Conservation (phyloP, 768 basidiomycete species). For the Suillus plorans region DNA sequence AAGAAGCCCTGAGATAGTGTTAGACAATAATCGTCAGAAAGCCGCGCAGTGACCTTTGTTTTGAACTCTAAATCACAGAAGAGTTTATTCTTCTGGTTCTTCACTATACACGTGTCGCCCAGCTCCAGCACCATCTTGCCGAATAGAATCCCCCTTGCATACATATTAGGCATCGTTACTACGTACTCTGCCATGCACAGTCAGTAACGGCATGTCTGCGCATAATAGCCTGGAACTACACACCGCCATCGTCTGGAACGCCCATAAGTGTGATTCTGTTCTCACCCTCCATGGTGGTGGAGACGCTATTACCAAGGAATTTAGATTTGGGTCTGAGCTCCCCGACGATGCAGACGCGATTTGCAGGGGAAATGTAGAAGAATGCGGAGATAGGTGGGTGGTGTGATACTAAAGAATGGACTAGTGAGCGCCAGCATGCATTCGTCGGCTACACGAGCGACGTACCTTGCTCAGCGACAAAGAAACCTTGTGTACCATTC, state of each 20-base stretch:
- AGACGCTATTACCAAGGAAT: conserved; percentile 96
- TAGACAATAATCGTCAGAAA: neutral
- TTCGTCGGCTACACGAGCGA: conserved; percentile 2
- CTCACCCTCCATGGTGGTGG: conserved; percentile 95
- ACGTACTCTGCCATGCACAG: conserved; percentile 60
- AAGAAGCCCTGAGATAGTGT: conserved; percentile 76
- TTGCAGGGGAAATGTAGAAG: conserved; percentile 91
- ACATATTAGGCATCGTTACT: conserved; percentile 98
- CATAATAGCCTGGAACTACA: conserved; percentile 28
- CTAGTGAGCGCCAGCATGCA: conserved; percentile 6
- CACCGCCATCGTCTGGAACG: conserved; percentile 83
- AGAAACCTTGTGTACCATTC: conserved; percentile 91
- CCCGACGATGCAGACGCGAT: conserved; percentile 83
- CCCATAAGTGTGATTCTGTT: conserved; percentile 84
- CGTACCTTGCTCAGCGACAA: conserved; percentile 92
- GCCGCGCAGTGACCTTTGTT: conserved; percentile 66
- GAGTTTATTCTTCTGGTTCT: conserved; percentile 75
- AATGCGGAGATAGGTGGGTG: conserved; percentile 96
- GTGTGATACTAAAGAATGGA: conserved; percentile 71
- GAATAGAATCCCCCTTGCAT: conserved; percentile 82
- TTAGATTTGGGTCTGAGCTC: conserved; percentile 94
- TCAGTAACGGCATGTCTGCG: conserved; percentile 6
- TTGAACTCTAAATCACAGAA: conserved; percentile 92
- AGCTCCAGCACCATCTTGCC: conserved; percentile 96
- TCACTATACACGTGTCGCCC: conserved; percentile 84